A percentile compares a stretch with the other conserved stretches of the same genome.
phyloP scores from a whole-genome alignment of 164 flowering plant genomes.

The Chimonanthus praecox region DNA sequence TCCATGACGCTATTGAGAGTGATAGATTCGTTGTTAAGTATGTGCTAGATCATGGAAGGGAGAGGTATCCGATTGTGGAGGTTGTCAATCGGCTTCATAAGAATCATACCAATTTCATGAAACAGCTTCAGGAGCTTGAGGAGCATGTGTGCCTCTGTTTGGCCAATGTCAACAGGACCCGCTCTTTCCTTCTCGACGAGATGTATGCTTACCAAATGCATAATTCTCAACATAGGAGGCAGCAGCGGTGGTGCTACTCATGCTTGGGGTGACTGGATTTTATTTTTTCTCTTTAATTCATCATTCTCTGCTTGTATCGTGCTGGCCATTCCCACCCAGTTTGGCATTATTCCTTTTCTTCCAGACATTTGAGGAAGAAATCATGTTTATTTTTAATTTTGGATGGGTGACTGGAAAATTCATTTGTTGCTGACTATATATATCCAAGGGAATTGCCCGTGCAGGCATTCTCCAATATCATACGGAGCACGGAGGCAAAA shows the following conservation, averaged over 20 bases:
- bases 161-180: conserved; percentile 54
- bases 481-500: too few species aligned
- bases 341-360: too few species aligned
- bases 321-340: too few species aligned
- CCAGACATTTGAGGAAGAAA: too few species aligned
- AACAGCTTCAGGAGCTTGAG: conserved; percentile 60
- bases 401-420: too few species aligned
- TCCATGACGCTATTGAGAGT: conserved; percentile 45
- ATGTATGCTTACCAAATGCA: conserved; percentile 23
- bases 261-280: background rate
- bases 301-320: too few species aligned
- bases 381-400: too few species aligned
- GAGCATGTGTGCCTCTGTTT: conserved; percentile 65
- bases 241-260: background rate
- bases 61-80: conserved; percentile 42
- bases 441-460: too few species aligned
- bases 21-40: conserved; percentile 48
- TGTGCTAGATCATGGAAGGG: conserved; percentile 59
- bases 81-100: conserved; percentile 57
- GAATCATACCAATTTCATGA: conserved; percentile 31
- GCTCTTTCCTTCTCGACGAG: conserved; percentile 54
- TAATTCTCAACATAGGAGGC: background rate
- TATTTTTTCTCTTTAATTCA: too few species aligned
- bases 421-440: too few species aligned
- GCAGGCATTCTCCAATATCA: too few species aligned